Percentiles rank a stretch among this genome's conserved stretches.
phyloP scores from a whole-genome alignment of 2,329 filamentous ascomycete species.

The Aspergillus tanneri region DNA sequence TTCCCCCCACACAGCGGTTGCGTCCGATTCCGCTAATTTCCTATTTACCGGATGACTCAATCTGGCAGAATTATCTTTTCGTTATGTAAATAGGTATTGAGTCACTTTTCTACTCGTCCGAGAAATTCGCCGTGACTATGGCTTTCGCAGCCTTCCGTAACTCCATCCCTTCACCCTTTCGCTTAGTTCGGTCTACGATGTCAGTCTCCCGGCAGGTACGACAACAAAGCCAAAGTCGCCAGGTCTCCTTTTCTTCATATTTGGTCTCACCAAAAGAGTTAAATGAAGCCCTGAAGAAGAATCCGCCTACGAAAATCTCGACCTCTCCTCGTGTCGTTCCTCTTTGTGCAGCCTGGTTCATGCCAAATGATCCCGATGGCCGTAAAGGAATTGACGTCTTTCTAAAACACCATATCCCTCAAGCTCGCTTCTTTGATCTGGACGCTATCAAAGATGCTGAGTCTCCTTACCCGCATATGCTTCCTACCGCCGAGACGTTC shows the following conservation, averaged over 20 bases:
- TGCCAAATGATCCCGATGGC: slow-evolving; percentile 77
- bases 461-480: slow-evolving; percentile 94
- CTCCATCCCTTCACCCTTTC: slow-evolving; percentile 24
- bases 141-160: slow-evolving; percentile 36
- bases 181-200: slow-evolving; percentile 29
- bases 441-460: slow-evolving; percentile 85
- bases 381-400: slow-evolving; percentile 80
- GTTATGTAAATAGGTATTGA: slow-evolving; percentile 33
- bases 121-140: slow-evolving; percentile 29
- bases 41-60: slow-evolving; percentile 9
- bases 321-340: slow-evolving; percentile 81
- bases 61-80: slow-evolving; percentile 9
- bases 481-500: slow-evolving; percentile 77
- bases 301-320: slow-evolving; percentile 74
- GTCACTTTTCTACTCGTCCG: slow-evolving; percentile 4
- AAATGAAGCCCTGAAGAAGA: slow-evolving; percentile 75
- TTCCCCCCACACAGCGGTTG: neutral
- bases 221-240: slow-evolving; percentile 45
- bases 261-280: slow-evolving; percentile 84
- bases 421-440: slow-evolving; percentile 92
- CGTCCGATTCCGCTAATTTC: neutral
- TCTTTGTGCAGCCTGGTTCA: slow-evolving; percentile 91
- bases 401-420: slow-evolving; percentile 78
- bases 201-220: slow-evolving; percentile 23
- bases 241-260: slow-evolving; percentile 69